phyloP scores from a whole-genome alignment of 1,139 yeast species.

The Zygoascus meyerae region DNA sequence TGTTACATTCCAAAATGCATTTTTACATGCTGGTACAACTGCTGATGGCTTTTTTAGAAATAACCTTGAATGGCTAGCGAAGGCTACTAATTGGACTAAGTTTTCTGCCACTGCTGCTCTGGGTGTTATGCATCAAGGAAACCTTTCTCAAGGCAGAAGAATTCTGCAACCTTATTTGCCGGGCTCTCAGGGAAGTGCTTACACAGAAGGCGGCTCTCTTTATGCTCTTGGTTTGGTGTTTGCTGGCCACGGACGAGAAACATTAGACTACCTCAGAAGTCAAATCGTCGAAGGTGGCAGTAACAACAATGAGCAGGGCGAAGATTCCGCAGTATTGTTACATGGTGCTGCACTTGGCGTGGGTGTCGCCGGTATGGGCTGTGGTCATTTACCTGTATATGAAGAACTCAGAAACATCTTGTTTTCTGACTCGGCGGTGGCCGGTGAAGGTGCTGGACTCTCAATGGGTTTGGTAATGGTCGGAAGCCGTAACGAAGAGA shows the following conservation, averaged over 20 bases:
- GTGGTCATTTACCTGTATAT: slow-evolving; percentile 65
- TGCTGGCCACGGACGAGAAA: slow-evolving; percentile 94
- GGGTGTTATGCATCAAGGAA: slow-evolving; percentile 96
- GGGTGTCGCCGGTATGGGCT: slow-evolving; percentile 97
- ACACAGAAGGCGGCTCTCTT: slow-evolving; percentile 93
- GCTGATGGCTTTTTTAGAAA: slow-evolving; percentile 89
- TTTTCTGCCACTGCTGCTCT: slow-evolving; percentile 97
- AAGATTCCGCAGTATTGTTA: slow-evolving; percentile 76
- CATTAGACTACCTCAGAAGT: slow-evolving; percentile 69
- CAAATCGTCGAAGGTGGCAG: slow-evolving; percentile 57
- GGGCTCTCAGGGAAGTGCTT: slow-evolving; percentile 57
- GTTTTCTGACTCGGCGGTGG: slow-evolving; percentile 85
- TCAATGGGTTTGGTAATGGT: slow-evolving; percentile 96
- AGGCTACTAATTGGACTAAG: slow-evolving; percentile 97
- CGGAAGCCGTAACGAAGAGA: slow-evolving; percentile 71
- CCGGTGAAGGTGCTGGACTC: slow-evolving; percentile 95
- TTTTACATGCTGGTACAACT: slow-evolving; percentile 94
- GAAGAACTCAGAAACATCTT: slow-evolving; percentile 81
- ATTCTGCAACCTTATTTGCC: slow-evolving; percentile 90
- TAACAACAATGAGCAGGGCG: slow-evolving; percentile 46
- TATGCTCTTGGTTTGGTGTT: slow-evolving; percentile 90
- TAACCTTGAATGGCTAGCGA: slow-evolving; percentile 92
- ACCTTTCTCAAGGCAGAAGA: slow-evolving; percentile 82
- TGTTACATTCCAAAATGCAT: slow-evolving; percentile 90
- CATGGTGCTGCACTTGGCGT: slow-evolving; percentile 96